phyloP scores from a whole-genome alignment of 768 basidiomycete species.

The Boletus reticulatus region DNA sequence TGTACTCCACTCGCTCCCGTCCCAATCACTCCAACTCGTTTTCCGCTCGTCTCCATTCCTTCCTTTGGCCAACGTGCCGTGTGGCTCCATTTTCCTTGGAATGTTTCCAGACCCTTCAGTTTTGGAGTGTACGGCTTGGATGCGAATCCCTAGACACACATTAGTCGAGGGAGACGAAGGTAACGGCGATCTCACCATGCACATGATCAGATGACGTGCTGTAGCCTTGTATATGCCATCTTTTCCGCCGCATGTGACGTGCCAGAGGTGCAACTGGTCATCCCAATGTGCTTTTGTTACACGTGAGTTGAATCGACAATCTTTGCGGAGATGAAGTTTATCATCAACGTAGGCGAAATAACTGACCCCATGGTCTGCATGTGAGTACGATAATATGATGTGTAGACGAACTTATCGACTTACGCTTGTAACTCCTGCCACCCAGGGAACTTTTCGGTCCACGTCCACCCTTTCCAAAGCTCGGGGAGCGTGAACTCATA shows the following conservation, averaged over 20 bases:
- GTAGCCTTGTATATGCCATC: slow-evolving; percentile 9
- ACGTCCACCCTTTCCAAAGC: slow-evolving; percentile 12
- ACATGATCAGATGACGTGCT: slow-evolving; percentile 11
- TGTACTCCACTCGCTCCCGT: slow-evolving; percentile 18
- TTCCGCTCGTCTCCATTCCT: slow-evolving; percentile 11
- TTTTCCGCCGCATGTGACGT: slow-evolving; percentile 1
- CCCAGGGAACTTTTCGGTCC: slow-evolving; percentile 14
- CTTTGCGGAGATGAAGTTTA: slow-evolving; percentile 12
- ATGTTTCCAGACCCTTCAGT: slow-evolving; percentile 9
- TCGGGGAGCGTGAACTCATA: slow-evolving; percentile 12
- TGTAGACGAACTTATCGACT: background rate
- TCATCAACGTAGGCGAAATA: slow-evolving; percentile 15
- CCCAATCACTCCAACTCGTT: slow-evolving; percentile 16
- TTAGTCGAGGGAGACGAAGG: background rate
- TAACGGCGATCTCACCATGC: slow-evolving; percentile 3
- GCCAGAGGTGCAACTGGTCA: slow-evolving; percentile 5
- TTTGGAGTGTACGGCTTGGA: slow-evolving; percentile 12
- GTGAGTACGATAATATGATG: background rate
- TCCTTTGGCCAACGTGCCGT: slow-evolving; percentile 13
- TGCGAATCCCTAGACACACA: background rate
- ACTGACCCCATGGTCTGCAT: background rate
- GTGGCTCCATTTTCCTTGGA: slow-evolving; percentile 10
- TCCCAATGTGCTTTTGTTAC: slow-evolving; percentile 14
- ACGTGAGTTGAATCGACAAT: slow-evolving; percentile 12
- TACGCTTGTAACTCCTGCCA: slow-evolving; percentile 11